phyloP scores from a whole-genome alignment of 1,284 basidiomycete species.

The Sparassis latifolia region DNA sequence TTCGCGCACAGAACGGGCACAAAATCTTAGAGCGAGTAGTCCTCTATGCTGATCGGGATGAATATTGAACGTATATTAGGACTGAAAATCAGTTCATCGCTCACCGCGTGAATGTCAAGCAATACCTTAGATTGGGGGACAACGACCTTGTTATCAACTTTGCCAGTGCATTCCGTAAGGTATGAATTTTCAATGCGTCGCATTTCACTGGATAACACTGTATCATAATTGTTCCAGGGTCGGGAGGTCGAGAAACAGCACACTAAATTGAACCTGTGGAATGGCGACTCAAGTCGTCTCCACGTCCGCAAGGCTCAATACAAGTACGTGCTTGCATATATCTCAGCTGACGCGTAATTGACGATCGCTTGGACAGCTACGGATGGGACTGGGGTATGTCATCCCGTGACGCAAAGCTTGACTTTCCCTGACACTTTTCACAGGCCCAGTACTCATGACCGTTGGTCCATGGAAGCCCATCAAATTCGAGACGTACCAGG shows the following conservation, averaged over 20 bases:
- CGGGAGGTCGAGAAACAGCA: slow-evolving; percentile 58
- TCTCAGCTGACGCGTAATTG: neutral
- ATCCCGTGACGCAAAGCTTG: neutral
- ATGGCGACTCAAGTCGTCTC: slow-evolving; percentile 80
- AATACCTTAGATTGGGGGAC: slow-evolving; percentile 42
- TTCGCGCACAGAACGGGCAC: slow-evolving; percentile 52
- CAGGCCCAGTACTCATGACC: slow-evolving; percentile 72
- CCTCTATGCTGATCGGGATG: neutral
- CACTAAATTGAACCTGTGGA: slow-evolving; percentile 66
- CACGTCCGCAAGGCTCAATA: slow-evolving; percentile 89
- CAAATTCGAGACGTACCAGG: slow-evolving; percentile 57
- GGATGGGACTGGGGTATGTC: slow-evolving; percentile 80
- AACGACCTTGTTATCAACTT: slow-evolving; percentile 74
- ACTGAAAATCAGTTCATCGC: slow-evolving; percentile 76
- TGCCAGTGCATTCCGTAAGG: slow-evolving; percentile 70
- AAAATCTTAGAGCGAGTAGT: slow-evolving; percentile 52
- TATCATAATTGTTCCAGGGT: slow-evolving; percentile 34
- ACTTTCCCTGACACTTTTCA: slow-evolving; percentile 4
- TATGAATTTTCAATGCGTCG: slow-evolving; percentile 15
- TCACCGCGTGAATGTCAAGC: slow-evolving; percentile 56
- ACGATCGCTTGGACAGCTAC: slow-evolving; percentile 39
- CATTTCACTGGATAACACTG: neutral
- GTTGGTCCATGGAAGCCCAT: slow-evolving; percentile 79
- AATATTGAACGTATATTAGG: slow-evolving; percentile 23
- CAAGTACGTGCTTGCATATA: slow-evolving; percentile 40